Percentiles rank a stretch among this genome's conserved stretches.
phyloP scores from a whole-genome alignment of 2,329 filamentous ascomycete genomes.

The Botrytis elliptica region DNA sequence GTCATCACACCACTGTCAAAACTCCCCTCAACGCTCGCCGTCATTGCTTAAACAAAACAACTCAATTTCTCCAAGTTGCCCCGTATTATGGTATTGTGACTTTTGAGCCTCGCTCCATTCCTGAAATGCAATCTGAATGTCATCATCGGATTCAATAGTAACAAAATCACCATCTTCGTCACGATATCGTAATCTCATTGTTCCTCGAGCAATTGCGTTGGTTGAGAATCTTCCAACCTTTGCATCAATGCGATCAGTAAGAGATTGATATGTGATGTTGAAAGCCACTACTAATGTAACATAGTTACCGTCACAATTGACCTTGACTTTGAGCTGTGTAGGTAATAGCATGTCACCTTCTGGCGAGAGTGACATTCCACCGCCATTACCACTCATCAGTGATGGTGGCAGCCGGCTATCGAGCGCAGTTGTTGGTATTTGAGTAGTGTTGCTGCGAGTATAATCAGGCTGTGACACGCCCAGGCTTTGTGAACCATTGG shows the following conservation, averaged over 20 bases:
- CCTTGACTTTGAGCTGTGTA: constrained; percentile 90
- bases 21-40: constrained; percentile 26
- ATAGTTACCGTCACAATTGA: constrained; percentile 88
- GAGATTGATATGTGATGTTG: constrained; percentile 89
- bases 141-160: constrained; percentile 91
- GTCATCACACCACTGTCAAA: not conserved
- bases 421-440: constrained; percentile 37
- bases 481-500: constrained; percentile 21
- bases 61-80: constrained; percentile 84
- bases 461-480: constrained; percentile 39
- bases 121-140: constrained; percentile 92
- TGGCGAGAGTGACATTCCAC: constrained; percentile 26
- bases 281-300: constrained; percentile 94
- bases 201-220: constrained; percentile 77
- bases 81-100: constrained; percentile 55
- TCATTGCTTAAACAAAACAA: constrained; percentile 67
- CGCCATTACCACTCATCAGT: constrained; percentile 32
- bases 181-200: constrained; percentile 82
- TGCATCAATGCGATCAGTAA: constrained; percentile 93
- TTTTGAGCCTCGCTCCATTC: constrained; percentile 82
- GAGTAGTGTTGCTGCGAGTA: constrained; percentile 32
- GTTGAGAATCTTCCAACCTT: constrained; percentile 86
- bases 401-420: constrained; percentile 47
- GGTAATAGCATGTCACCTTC: constrained; percentile 54
- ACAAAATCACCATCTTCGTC: constrained; percentile 94